phyloP scores from a whole-genome alignment of 495 filamentous ascomycete genomes.

The Penicillium egyptiacum region DNA sequence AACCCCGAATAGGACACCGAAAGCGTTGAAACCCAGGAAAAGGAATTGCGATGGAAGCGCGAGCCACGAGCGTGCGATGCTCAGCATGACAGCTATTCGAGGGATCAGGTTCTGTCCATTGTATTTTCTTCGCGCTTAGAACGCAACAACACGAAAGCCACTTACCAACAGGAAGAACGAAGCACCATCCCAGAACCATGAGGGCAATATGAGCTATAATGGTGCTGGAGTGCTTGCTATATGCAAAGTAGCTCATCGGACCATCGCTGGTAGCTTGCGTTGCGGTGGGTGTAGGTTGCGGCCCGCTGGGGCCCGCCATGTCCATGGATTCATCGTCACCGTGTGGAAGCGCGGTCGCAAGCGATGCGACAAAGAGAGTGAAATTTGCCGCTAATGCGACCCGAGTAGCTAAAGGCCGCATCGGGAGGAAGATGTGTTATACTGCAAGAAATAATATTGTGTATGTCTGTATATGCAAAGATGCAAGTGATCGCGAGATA shows the following conservation, averaged over 20 bases:
- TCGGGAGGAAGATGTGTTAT: constrained; percentile 8
- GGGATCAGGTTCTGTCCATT: not conserved
- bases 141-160: constrained; percentile 2
- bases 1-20: constrained; percentile 68
- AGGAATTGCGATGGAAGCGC: constrained; percentile 70
- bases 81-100: constrained; percentile 74
- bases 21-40: constrained; percentile 70
- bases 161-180: constrained; percentile 80
- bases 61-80: constrained; percentile 74
- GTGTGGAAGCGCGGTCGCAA: constrained; percentile 40
- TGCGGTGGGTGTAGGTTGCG: constrained; percentile 35
- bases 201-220: constrained; percentile 78
- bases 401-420: constrained; percentile 29
- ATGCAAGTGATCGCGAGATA: constrained; percentile 1
- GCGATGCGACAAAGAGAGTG: constrained; percentile 25
- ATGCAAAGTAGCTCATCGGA: constrained; percentile 72
- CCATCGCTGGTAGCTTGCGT: constrained; percentile 14
- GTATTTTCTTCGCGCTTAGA: not conserved
- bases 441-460: not conserved
- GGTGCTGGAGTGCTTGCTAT: constrained; percentile 60
- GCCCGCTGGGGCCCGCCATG: constrained; percentile 19
- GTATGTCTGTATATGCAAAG: constrained; percentile 2
- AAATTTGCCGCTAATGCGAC: constrained; percentile 34
- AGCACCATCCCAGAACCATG: constrained; percentile 80
- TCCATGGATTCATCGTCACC: constrained; percentile 37